Percentiles rank a stretch among this genome's conserved stretches.
Conservation (phyloP, 2,329 filamentous ascomycete genomes). For the Colletotrichum siamense region DNA sequence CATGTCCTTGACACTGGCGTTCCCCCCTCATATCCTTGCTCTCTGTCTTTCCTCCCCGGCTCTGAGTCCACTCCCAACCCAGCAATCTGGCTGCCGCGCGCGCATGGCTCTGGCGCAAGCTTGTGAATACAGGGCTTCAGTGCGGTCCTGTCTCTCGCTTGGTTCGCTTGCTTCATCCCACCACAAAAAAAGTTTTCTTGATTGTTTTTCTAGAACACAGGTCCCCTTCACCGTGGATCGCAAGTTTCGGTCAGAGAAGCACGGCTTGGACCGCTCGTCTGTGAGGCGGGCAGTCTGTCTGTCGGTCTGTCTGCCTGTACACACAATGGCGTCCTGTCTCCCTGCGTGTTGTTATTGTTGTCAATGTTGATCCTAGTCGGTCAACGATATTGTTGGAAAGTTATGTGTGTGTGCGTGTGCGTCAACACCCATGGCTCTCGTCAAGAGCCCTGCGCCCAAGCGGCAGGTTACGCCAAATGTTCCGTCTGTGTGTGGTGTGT, state of each 20-base stretch:
- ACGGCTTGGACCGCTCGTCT: not conserved
- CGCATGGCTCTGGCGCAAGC: not conserved
- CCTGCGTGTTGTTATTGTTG: constrained; percentile 6
- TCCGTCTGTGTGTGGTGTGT: not conserved
- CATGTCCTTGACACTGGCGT: not conserved
- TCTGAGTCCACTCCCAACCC: constrained; percentile 1
- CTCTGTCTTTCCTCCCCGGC: constrained; percentile 3
- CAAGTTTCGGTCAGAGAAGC: constrained; percentile 1
- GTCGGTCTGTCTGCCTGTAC: not conserved
- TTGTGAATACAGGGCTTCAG: constrained; percentile 17
- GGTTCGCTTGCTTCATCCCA: constrained; percentile 8
- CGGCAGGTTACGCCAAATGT: constrained; percentile 13
- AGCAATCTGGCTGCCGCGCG: constrained; percentile 4
- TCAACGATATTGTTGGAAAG: not conserved
- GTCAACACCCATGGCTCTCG: not conserved
- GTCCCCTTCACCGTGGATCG: not conserved
- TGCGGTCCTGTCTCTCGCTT: constrained; percentile 12
- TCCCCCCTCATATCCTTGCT: not conserved
- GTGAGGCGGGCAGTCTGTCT: not conserved
- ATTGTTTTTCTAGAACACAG: not conserved
- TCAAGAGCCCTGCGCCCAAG: constrained; percentile 7
- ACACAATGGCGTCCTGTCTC: not conserved
- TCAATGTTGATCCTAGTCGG: not conserved
- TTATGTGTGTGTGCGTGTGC: not conserved
- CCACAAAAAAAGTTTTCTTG: constrained; percentile 1